phyloP scores from a whole-genome alignment of 306 rosid species.

The Prunus dulcis region DNA sequence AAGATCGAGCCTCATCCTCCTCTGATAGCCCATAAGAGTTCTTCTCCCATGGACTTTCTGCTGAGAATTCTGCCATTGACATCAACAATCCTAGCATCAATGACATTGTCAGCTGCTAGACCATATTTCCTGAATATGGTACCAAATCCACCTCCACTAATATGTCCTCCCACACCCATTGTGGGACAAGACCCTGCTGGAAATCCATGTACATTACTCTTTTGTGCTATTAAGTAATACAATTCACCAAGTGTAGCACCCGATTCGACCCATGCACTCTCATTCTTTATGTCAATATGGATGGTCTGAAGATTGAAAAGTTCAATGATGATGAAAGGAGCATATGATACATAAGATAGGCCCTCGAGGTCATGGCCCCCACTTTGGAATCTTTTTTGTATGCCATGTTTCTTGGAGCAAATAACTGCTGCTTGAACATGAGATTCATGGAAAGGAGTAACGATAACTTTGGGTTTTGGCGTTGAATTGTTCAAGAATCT shows the following conservation, averaged over 20 bases:
- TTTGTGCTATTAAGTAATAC: constrained; percentile 15
- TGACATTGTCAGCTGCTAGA: constrained; percentile 54
- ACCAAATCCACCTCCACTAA: constrained; percentile 18
- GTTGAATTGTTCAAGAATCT: constrained; percentile 32
- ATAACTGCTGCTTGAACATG: constrained; percentile 32
- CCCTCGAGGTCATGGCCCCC: constrained; percentile 41
- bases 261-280: constrained; percentile 15
- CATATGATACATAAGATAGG: constrained; percentile 25
- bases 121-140: constrained; percentile 48
- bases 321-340: constrained; percentile 29
- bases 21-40: constrained; percentile 65
- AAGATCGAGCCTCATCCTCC: constrained; percentile 76
- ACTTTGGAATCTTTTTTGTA: constrained; percentile 24
- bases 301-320: constrained; percentile 26
- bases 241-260: constrained; percentile 34
- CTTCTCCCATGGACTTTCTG: constrained; percentile 60
- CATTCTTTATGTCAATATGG: background rate
- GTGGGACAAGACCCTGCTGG: constrained; percentile 32
- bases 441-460: constrained; percentile 32
- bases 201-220: constrained; percentile 15
- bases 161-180: constrained; percentile 10
- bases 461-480: constrained; percentile 42
- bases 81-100: constrained; percentile 52
- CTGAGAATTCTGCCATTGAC: constrained; percentile 51
- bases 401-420: constrained; percentile 12